Evolutionary conservation across 768 basidiomycete species (phyloP), one percentile per base, ranked within the genome.

Genomic region (Mycena filopes): DNA sequence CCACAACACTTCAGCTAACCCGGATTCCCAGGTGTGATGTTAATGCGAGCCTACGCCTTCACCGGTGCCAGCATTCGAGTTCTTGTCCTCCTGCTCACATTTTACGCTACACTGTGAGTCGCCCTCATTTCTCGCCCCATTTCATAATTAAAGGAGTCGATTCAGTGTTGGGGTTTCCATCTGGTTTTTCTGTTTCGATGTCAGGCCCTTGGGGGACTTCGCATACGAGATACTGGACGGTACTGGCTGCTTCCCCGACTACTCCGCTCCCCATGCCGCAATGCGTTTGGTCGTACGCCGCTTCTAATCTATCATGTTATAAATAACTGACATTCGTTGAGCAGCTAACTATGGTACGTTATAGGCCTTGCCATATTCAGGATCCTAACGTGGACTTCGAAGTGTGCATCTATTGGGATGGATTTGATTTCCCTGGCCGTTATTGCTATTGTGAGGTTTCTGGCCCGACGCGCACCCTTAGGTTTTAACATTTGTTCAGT

Each of bases 31-130:
- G 82, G 72, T 48, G 81, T 83, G 28, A 82, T 83, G 76, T 31
- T 82, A 55, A 80, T 82, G 77, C 76, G 82, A 33, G 79, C 82
- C 20, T 81, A 80, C 55, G 82, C 80, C 10, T 83, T 83, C 60
- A 70, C 80, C 7, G 81, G 81, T 7, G 76, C 80, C 46, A 76
- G 72, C 51, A 66, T 60, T 43, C 66, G 59, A 11, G 62, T 81
- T 29, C 73, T 82, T 6, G 50, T 57, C 11, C 38, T 79, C 23
- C 65, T 83, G 45, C 70, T 74, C 12, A 23, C 63, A 9, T 75
- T 76, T 59, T 83, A 78, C 63, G 50, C 70, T 5, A 70, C 68
- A 12, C 75, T 83, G 16, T 36, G 36, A 36, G 36, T 36, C 36
- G n/a, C n/a, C n/a, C n/a, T n/a, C n/a, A n/a, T n/a, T n/a, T n/a